Evolutionary conservation across 192 early-diverging fungal species (phyloP), one percentile per base, ranked within the genome.

Genomic region (Allomyces javanicus): DNA sequence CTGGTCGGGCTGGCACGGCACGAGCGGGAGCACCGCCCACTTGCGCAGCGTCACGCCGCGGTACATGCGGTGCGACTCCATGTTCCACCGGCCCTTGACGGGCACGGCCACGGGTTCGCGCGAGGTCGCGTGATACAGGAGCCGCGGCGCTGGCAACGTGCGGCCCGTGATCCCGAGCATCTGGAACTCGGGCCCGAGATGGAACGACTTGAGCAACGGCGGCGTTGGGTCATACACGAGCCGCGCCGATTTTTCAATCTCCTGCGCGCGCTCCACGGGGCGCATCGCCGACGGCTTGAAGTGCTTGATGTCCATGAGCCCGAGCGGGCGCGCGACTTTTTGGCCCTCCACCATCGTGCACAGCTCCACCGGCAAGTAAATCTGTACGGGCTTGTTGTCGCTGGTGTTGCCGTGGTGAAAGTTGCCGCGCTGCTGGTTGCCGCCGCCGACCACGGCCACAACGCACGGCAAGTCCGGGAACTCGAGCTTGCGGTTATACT

Each of bases 391-490:
- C 33, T 40, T 40, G 33, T 40, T 40, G 33, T 40, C 33, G 33
- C 9, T 40, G 33, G 3, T 9, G 33, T 40, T 40, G 33, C 33
- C 33, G 33, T 40, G 33, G 7, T 40, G 33, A 7, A 40, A 40
- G 33, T 40, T 40, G 33, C 33, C 33, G 33, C 33, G 33, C 33
- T 40, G 33, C 33, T 40, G 33, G 7, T 40, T 40, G 33, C 33
- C 33, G 33, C 33, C 33, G 33, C 33, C 33, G 33, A 40, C 33
- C 7, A 40, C 33, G 33, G 33, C 88, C n/a, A 89, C 85, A 19
- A 89, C 82, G 44, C 88, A 87, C 3, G 95, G 95, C 66, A 96
- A 73, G 67, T 85, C 83, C 4, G 93, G 86, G 67, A 83, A 95
- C 62, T 72, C 68, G 25, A 98, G 74, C 6, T 69, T 74, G 62